Conservation (phyloP, 208 protist species). For the Acanthamoeba polyphaga region DNA sequence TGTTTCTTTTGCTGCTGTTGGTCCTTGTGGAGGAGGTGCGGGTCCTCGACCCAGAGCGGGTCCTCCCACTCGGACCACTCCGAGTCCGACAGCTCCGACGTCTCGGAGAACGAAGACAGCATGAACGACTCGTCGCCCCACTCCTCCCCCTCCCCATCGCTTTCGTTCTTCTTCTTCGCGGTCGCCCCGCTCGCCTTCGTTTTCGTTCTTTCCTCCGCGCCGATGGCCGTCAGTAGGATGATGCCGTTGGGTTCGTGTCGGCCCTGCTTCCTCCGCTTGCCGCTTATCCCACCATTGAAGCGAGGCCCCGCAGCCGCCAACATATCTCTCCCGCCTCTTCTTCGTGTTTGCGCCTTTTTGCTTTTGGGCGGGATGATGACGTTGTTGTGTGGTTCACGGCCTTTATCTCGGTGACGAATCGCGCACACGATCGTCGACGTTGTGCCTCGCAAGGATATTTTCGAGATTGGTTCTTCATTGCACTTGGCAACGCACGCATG, state of each 20-base stretch:
- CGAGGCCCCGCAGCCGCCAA: background rate
- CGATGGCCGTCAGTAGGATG: background rate
- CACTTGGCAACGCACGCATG: too few relatives aligned
- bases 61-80: constrained; percentile 55
- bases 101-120: constrained; percentile 52
- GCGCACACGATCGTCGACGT: too few relatives aligned
- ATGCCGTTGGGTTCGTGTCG: constrained; percentile 44
- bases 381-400: too few relatives aligned
- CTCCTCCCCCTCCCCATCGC: background rate
- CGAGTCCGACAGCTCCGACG: constrained; percentile 38
- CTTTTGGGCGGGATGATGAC: too few relatives aligned
- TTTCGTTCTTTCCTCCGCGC: background rate
- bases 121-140: constrained; percentile 53
- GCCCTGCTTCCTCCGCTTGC: background rate
- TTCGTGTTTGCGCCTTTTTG: too few relatives aligned
- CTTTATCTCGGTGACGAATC: too few relatives aligned
- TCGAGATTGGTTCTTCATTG: too few relatives aligned
- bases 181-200: background rate
- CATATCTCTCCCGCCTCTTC: background rate
- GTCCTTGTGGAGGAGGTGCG: background rate
- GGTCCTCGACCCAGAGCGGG: constrained; percentile 39
- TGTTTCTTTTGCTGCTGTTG: background rate
- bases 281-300: constrained; percentile 25
- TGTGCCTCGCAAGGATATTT: too few relatives aligned
- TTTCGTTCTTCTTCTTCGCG: background rate